Evolutionary conservation across 441 rosid species (phyloP), one percentile per base, ranked within the genome.

Genomic region (Capsella rubella): DNA sequence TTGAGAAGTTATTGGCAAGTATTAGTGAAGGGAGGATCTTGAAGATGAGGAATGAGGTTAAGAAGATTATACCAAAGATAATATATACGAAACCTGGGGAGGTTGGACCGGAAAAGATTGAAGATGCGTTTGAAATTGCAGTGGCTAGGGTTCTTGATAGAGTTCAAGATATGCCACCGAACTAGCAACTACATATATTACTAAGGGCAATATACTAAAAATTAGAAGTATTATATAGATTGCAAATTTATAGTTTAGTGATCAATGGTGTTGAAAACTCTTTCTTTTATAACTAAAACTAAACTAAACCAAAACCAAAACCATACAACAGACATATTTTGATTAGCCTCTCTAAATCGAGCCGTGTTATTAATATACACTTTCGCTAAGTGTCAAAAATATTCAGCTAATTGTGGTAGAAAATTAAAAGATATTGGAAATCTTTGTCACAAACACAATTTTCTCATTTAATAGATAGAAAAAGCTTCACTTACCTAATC

Each of bases 51-150:
- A 78, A 78, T 15, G 84, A 81, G 76, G 86, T 85, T 8, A 71
- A 79, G 60, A 51, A 53, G 75, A 45, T 86, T 78, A 86, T 88
- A 45, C 90, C 92, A 0, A 81, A 71, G 76, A 67, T 88, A 35
- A 77, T 86, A 13, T 88, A 85, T 68, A 77, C 82, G 2, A 79
- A 84, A 78, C 84, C 87, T 2, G 60, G 71, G 6, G 64, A 2
- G 51, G 73, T 59, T 39, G 72, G 61, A 74, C 59, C 54, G 39
- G 63, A 55, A 47, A 76, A 9, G 37, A 13, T 72, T 25, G 84
- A 82, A 64, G 96, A 88, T 80, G 90, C 92, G 40, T 80, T 90
- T 59, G 86, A 84, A 35, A 55, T 87, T 4, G 87, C 91, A 25
- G 46, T 89, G 34, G 68, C 64, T 11, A 59, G 80, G 28, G 75